phyloP scores from a whole-genome alignment of 2,329 filamentous ascomycete species.

The Lachnellula hyalina region DNA sequence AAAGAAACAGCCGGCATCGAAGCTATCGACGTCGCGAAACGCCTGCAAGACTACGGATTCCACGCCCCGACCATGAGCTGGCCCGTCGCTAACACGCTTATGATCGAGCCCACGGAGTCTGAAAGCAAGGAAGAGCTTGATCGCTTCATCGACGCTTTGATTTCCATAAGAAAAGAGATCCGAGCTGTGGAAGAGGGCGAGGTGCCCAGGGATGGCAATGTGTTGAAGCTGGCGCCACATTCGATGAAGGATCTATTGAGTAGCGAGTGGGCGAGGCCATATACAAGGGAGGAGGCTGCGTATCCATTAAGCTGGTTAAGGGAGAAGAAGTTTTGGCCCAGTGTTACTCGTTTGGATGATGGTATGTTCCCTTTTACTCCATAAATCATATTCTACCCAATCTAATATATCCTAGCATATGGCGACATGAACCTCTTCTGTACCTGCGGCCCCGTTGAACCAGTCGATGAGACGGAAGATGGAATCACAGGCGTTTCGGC shows the following conservation, averaged over 20 bases:
- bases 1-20: slow-evolving; percentile 78
- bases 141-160: slow-evolving; percentile 84
- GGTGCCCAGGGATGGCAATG: slow-evolving; percentile 69
- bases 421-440: slow-evolving; percentile 93
- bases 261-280: slow-evolving; percentile 76
- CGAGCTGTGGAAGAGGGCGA: slow-evolving; percentile 74
- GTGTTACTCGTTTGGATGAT: slow-evolving; percentile 81
- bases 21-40: slow-evolving; percentile 93
- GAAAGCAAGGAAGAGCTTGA: slow-evolving; percentile 91
- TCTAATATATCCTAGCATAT: slow-evolving; percentile 53
- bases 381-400: slow-evolving; percentile 11
- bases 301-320: slow-evolving; percentile 77
- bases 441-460: slow-evolving; percentile 80
- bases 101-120: slow-evolving; percentile 96
- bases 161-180: slow-evolving; percentile 83
- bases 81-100: slow-evolving; percentile 90
- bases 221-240: slow-evolving; percentile 86
- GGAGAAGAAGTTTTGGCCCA: slow-evolving; percentile 98
- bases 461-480: slow-evolving; percentile 21
- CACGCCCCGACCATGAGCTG: slow-evolving; percentile 96
- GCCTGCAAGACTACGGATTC: slow-evolving; percentile 95
- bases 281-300: slow-evolving; percentile 75
- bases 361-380: slow-evolving; percentile 47
- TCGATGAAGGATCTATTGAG: slow-evolving; percentile 73
- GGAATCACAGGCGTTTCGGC: slow-evolving; percentile 23